A percentile compares a stretch with the other conserved stretches of the same genome.
These are phyloP conservation scores for Alternaria solani DNA, from an alignment of 2,329 filamentous ascomycete species.

Conservation along the genomic window DNA sequence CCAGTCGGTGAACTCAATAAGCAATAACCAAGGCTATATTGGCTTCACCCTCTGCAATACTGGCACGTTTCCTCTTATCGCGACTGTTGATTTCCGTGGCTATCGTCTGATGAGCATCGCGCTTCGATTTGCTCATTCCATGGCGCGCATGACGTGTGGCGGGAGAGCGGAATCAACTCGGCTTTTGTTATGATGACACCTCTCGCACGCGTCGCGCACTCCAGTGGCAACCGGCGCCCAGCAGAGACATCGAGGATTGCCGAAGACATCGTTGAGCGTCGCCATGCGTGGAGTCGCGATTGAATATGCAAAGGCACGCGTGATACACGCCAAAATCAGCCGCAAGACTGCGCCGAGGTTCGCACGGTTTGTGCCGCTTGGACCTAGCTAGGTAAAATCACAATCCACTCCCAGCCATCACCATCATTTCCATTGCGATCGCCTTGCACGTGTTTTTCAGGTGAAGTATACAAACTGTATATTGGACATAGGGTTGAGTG, in stretches of 20 bases:
- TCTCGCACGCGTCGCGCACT: conserved; percentile 21
- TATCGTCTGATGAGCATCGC: conserved; percentile 7
- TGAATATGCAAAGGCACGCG: not conserved
- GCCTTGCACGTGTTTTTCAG: not conserved
- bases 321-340: not conserved
- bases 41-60: conserved; percentile 26
- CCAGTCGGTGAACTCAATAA: conserved; percentile 12
- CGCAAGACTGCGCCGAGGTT: not conserved
- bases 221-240: conserved; percentile 9
- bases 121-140: conserved; percentile 28
- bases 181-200: conserved; percentile 21
- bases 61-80: conserved; percentile 8
- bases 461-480: not conserved
- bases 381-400: not conserved
- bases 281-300: not conserved
- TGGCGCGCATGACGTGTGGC: not conserved
- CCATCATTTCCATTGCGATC: not conserved
- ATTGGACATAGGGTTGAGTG: not conserved
- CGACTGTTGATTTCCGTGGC: not conserved
- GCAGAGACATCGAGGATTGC: not conserved
- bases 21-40: conserved; percentile 50
- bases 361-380: not conserved
- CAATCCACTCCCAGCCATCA: not conserved
- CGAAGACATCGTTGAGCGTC: not conserved
- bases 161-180: conserved; percentile 12